Evolutionary conservation across 2,329 filamentous ascomycete genomes (phyloP).

Genomic region (Neofusicoccum umdonicola): DNA sequence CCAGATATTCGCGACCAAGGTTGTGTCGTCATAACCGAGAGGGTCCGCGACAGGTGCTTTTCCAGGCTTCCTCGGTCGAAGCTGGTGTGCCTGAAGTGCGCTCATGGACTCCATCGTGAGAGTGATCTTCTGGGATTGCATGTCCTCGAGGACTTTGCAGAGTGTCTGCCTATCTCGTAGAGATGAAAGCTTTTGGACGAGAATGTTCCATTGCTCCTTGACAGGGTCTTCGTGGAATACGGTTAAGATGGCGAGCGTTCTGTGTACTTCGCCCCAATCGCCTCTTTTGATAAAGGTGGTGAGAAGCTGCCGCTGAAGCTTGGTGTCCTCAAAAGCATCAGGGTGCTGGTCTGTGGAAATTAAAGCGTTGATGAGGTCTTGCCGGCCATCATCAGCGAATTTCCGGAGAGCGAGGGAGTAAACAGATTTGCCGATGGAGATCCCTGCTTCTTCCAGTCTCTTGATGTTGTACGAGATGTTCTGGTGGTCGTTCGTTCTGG

Average conservation of each 20-base stretch:
- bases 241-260: slow-evolving; percentile 56
- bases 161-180: slow-evolving; percentile 32
- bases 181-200: slow-evolving; percentile 35
- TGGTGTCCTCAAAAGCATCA: slow-evolving; percentile 57
- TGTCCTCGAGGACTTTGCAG: slow-evolving; percentile 45
- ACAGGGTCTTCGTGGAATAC: slow-evolving; percentile 38
- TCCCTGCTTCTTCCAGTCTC: slow-evolving; percentile 60
- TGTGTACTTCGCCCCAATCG: slow-evolving; percentile 53
- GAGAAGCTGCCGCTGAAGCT: slow-evolving; percentile 56
- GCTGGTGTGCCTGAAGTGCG: slow-evolving; percentile 37
- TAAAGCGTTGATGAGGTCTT: slow-evolving; percentile 51
- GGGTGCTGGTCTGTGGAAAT: slow-evolving; percentile 63
- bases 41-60: background rate
- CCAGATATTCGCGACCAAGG: slow-evolving; percentile 49
- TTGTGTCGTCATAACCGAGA: slow-evolving; percentile 32
- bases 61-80: background rate
- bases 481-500: slow-evolving; percentile 58
- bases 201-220: slow-evolving; percentile 46
- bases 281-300: slow-evolving; percentile 49
- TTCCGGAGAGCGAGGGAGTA: slow-evolving; percentile 66
- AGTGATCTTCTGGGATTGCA: slow-evolving; percentile 45
- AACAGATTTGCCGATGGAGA: slow-evolving; percentile 60
- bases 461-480: slow-evolving; percentile 60
- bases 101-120: slow-evolving; percentile 46
- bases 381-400: slow-evolving; percentile 60